phyloP scores from a whole-genome alignment of 345 rosid genomes.

The Microcos paniculata region DNA sequence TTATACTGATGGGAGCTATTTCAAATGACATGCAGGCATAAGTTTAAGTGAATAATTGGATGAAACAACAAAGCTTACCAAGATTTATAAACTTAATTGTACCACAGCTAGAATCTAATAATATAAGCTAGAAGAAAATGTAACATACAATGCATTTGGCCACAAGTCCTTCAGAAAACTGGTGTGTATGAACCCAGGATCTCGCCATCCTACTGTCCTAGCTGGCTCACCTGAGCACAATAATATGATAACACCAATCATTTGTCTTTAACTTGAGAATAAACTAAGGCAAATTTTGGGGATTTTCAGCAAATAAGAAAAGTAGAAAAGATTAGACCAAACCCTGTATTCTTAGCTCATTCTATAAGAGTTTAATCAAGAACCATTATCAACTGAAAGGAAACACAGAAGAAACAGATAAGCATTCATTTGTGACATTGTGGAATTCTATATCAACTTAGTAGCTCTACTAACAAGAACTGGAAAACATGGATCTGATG shows the following conservation, averaged over 20 bases:
- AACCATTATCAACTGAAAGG: background rate
- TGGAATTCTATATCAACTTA: background rate
- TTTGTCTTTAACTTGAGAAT: background rate
- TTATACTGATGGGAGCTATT: too few species aligned
- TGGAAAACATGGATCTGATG: background rate
- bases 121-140: background rate
- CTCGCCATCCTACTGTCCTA: slow-evolving; percentile 77
- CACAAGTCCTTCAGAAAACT: slow-evolving; percentile 66
- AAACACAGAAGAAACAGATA: slow-evolving; percentile 9
- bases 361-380: background rate
- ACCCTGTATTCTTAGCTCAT: background rate
- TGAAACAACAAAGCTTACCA: background rate
- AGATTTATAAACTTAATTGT: background rate
- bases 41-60: too few species aligned
- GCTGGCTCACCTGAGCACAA: slow-evolving; percentile 49
- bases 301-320: background rate
- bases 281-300: background rate
- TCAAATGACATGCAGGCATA: too few species aligned
- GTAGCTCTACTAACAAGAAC: background rate
- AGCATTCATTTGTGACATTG: background rate
- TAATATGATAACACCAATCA: slow-evolving; percentile 17
- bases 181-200: slow-evolving; percentile 78
- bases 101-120: background rate
- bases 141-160: slow-evolving; percentile 37
- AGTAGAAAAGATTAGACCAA: background rate